phyloP scores from a whole-genome alignment of 176 grass and related monocot genomes.

The Alopecurus myosuroides region DNA sequence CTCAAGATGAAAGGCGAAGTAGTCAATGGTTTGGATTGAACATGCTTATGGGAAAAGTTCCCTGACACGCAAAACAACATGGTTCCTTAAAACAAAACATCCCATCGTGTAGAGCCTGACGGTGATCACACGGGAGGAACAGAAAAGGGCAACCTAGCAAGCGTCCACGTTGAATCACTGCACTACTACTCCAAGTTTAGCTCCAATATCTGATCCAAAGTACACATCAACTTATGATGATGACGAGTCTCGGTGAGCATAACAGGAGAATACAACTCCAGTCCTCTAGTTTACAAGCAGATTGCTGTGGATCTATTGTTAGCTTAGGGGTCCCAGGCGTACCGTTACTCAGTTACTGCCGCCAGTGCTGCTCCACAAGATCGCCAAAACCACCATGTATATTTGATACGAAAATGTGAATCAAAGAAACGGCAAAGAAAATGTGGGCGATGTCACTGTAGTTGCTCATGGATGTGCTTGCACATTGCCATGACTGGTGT shows the following conservation, averaged over 20 bases:
- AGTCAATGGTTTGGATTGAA: background rate
- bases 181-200: background rate
- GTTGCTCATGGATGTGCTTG: slow-evolving; percentile 14
- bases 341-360: no score
- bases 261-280: background rate
- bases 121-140: background rate
- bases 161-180: background rate
- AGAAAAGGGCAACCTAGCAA: background rate
- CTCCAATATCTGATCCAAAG: background rate
- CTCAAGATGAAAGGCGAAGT: background rate
- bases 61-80: background rate
- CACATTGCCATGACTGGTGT: background rate
- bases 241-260: background rate
- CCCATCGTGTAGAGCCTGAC: background rate
- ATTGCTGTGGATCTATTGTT: background rate
- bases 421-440: background rate
- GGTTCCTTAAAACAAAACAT: slow-evolving; percentile 20
- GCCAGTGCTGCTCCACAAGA: background rate
- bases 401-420: background rate
- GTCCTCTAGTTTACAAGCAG: background rate
- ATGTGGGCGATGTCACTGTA: background rate
- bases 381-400: background rate
- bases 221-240: no score
- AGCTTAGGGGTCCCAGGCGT: background rate
- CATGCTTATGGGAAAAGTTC: background rate